Conservation (phyloP, 2,329 filamentous ascomycete genomes). For the Sporothrix variecibatus region DNA sequence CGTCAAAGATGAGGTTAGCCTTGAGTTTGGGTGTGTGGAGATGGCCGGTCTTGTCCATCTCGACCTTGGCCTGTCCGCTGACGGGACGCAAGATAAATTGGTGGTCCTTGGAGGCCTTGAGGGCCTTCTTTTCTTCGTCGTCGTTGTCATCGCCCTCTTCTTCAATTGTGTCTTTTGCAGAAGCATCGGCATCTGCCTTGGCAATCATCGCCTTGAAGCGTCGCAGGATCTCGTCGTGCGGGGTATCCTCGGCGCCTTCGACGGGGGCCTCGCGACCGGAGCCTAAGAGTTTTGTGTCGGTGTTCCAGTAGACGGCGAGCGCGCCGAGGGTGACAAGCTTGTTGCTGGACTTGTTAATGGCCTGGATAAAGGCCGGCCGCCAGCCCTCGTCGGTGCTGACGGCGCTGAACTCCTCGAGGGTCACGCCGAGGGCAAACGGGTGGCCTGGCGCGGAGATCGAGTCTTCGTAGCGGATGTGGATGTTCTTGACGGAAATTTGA, state of each 20-base stretch:
- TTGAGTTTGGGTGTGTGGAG: slow-evolving; percentile 81
- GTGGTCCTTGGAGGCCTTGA: slow-evolving; percentile 51
- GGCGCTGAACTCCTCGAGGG: slow-evolving; percentile 93
- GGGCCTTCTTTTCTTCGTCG: slow-evolving; percentile 49
- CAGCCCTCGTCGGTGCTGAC: slow-evolving; percentile 94
- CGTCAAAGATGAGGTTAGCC: slow-evolving; percentile 88
- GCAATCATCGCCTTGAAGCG: slow-evolving; percentile 80
- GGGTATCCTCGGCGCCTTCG: slow-evolving; percentile 55
- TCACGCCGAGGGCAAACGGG: slow-evolving; percentile 90
- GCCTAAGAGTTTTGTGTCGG: slow-evolving; percentile 81
- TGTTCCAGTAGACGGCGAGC: slow-evolving; percentile 97
- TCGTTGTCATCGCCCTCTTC: slow-evolving; percentile 33
- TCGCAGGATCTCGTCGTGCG: slow-evolving; percentile 73
- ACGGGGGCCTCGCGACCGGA: slow-evolving; percentile 73
- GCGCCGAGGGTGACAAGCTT: slow-evolving; percentile 91
- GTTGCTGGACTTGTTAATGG: slow-evolving; percentile 78
- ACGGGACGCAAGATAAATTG: slow-evolving; percentile 97
- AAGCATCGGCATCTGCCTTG: slow-evolving; percentile 48
- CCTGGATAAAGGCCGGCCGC: slow-evolving; percentile 94
- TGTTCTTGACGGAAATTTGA: slow-evolving; percentile 96
- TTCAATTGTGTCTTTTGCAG: neutral
- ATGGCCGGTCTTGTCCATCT: slow-evolving; percentile 90
- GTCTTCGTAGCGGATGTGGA: slow-evolving; percentile 97
- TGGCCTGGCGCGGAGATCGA: slow-evolving; percentile 93
- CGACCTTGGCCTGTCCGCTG: slow-evolving; percentile 89